Percentiles rank a stretch among this genome's conserved stretches.
Conservation (phyloP, 108 stramenopile genomes). For the Pseudonitzschia delicatissima region DNA sequence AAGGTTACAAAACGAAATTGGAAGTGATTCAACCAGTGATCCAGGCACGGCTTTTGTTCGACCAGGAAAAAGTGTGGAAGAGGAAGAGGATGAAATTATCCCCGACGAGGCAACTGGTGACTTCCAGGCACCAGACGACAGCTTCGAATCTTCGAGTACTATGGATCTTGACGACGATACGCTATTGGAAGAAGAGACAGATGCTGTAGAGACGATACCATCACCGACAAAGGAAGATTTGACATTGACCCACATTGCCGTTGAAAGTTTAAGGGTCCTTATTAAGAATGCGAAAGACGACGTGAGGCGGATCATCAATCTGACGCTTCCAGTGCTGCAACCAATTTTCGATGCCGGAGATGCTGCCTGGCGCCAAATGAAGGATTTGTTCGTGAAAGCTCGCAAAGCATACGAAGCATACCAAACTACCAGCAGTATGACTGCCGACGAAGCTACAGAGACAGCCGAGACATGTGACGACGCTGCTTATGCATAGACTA, state of each 20-base stretch:
- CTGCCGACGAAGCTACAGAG: background rate
- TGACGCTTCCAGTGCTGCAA: constrained; percentile 20
- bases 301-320: constrained; percentile 21
- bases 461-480: background rate
- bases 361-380: constrained; percentile 26
- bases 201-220: constrained; percentile 1
- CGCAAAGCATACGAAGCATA: constrained; percentile 11
- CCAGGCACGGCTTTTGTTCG: constrained; percentile 23
- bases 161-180: constrained; percentile 1
- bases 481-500: too few relatives aligned
- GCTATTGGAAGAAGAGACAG: constrained; percentile 16
- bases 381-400: constrained; percentile 5
- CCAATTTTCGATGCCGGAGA: constrained; percentile 30
- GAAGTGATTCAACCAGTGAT: background rate
- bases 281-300: constrained; percentile 18
- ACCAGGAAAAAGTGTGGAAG: background rate
- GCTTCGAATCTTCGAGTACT: background rate
- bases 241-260: constrained; percentile 4
- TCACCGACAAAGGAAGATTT: constrained; percentile 13
- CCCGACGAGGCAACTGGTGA: background rate
- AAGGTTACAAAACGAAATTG: constrained; percentile 35
- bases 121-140: background rate
- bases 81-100: constrained; percentile 1
- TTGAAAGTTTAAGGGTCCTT: constrained; percentile 17
- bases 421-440: background rate